phyloP scores from a whole-genome alignment of 371 early-diverging fungal species.

The Basidiobolus meristosporus region DNA sequence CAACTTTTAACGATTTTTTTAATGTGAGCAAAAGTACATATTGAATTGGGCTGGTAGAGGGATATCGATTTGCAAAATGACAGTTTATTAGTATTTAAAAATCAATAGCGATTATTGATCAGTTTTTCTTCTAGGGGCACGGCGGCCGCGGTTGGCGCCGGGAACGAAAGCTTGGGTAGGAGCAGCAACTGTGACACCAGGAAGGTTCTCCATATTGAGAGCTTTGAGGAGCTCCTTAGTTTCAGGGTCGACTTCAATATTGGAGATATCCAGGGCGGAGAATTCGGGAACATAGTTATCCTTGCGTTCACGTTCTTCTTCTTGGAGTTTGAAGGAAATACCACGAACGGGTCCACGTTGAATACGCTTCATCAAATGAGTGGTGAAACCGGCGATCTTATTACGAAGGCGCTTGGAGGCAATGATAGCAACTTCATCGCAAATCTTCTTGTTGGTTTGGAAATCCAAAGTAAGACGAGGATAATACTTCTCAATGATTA shows the following conservation, averaged over 20 bases:
- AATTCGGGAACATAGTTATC: slow-evolving; percentile 99
- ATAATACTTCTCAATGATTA: slow-evolving; percentile 99
- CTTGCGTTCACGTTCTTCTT: slow-evolving; percentile 99
- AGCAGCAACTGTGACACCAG: slow-evolving; percentile 23
- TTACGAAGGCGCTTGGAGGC: slow-evolving; percentile 99
- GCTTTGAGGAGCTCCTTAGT: slow-evolving; percentile 88
- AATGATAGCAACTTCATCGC: slow-evolving; percentile 95
- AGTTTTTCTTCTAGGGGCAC: slow-evolving; percentile 4
- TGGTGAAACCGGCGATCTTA: slow-evolving; percentile 99
- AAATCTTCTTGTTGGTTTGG: slow-evolving; percentile 99
- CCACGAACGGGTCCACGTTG: slow-evolving; percentile 98
- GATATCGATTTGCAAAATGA: no score
- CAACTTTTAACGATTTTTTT: no score
- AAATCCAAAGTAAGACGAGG: slow-evolving; percentile 98
- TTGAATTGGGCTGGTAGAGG: no score
- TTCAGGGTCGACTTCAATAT: slow-evolving; percentile 91
- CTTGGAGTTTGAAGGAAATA: slow-evolving; percentile 99
- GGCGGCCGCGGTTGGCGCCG: no score
- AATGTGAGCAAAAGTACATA: no score
- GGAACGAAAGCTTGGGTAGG: background rate
- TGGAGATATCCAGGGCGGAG: slow-evolving; percentile 89
- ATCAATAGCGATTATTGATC: background rate
- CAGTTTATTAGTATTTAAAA: background rate
- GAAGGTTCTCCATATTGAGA: slow-evolving; percentile 76
- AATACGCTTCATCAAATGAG: slow-evolving; percentile 99